These are phyloP conservation scores for Chimonanthus praecox DNA, from an alignment of 164 flowering plant genomes.

Conservation along the genomic window DNA sequence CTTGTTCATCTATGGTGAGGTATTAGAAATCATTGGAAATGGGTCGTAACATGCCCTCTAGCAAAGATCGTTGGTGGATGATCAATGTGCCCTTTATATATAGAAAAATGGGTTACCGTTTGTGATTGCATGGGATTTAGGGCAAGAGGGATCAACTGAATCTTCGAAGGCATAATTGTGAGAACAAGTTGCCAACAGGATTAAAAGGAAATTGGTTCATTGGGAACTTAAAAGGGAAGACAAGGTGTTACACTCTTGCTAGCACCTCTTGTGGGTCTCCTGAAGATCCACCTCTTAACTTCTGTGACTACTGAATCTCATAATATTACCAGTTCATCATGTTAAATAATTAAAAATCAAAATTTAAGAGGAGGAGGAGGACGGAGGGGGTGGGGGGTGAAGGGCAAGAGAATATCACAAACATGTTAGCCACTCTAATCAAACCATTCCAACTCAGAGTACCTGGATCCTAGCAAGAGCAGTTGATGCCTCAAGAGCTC, in stretches of 20 bases:
- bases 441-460: neutral
- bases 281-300: neutral
- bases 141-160: no score
- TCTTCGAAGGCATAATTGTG: neutral
- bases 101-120: no score
- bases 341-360: no score
- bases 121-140: no score
- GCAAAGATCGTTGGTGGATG: no score
- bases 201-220: neutral
- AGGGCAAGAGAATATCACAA: neutral
- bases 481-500: slow-evolving; percentile 80
- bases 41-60: no score
- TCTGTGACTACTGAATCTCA: no score
- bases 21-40: no score
- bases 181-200: neutral
- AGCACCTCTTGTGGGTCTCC: neutral
- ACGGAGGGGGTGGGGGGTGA: neutral
- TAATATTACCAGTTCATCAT: no score
- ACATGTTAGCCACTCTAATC: no score
- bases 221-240: neutral
- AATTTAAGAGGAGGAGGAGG: neutral
- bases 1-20: no score
- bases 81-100: no score
- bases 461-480: slow-evolving; percentile 96
- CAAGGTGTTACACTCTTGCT: neutral